Base-by-base conservation (phyloP, 768 basidiomycete genomes). In the Lactarius pseudohatsudake region DNA sequence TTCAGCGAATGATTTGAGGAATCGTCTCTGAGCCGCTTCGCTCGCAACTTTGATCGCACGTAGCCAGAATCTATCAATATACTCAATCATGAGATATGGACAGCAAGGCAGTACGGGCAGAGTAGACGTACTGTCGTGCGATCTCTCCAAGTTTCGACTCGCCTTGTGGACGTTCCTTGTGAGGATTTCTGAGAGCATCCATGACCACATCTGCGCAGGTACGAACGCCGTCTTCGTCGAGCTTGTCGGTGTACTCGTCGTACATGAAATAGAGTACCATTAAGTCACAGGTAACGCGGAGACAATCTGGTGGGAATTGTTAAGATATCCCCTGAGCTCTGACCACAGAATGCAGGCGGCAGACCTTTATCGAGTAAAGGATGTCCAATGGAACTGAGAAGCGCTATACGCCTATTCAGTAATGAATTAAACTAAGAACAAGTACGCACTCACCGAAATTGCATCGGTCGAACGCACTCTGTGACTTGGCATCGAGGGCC, bases 1-100 rank as follows among this genome's bases (percentile, higher is more conserved):
- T 40, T 61, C 64, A 15, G 68, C 70, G 62, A 78, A 70, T 41
- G 73, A 70, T 26, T 71, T 72, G 58, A 75, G 69, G 71, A 78
- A 76, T 16, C 77, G 74, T 45, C 66, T 60, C 63, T 56, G 58
- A 45, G 67, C 40, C 3, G 11, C 15, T 9, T 30, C 20, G 20
- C 58, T 54, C 15, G 59, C 58, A 5, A 60, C 22, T 11, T 54
- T 26, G 6, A 57, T 54, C 4, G 64, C 63, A 18, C 54, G 53
- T 16, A 59, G 36, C 59, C 50, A 64, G 30, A 68, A 68, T 28
- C 67, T 68, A 11, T 57, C 9, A 62, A 26, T 18, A 43, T 40
- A 40, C 38, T 40, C 15, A 40, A 15, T 40, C 38, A 40, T 6
- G 3, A 4, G 38, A 40, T 15, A 16, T 40, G 4, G 38, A 40